Evolutionary conservation across 331 rosid species (phyloP).

Genomic region (Stylosanthes scabra): DNA sequence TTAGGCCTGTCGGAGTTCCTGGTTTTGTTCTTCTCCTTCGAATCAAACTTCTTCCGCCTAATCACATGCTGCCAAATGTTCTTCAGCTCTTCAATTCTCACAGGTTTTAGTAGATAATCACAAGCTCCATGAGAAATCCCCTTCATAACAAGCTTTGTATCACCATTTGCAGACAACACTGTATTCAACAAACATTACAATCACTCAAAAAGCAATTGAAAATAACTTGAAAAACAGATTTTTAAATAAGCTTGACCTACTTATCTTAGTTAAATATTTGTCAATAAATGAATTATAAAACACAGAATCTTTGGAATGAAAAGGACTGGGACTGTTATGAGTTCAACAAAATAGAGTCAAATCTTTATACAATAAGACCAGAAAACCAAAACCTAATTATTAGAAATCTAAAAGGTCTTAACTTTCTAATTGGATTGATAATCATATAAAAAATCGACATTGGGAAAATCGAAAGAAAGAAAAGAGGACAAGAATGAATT

Average conservation of each 20-base stretch:
- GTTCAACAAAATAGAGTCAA: background rate
- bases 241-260: background rate
- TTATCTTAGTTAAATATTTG: conserved; percentile 1
- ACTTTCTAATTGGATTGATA: background rate
- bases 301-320: background rate
- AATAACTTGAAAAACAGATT: background rate
- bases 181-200: conserved; percentile 29
- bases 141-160: conserved; percentile 92
- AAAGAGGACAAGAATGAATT: background rate
- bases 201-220: conserved; percentile 14
- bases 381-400: conserved; percentile 25
- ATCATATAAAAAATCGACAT: conserved; percentile 22
- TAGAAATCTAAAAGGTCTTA: conserved; percentile 17
- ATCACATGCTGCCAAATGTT: conserved; percentile 98
- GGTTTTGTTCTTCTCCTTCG: conserved; percentile 65
- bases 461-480: background rate
- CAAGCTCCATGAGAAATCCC: conserved; percentile 99
- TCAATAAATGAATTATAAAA: background rate
- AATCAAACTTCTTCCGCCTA: conserved; percentile 77
- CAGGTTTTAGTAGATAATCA: conserved; percentile 95
- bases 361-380: background rate
- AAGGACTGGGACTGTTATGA: conserved; percentile 12
- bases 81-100: conserved; percentile 93
- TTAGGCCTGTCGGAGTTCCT: conserved; percentile 55
- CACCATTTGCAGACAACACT: conserved; percentile 99